These are phyloP conservation scores for Plantago lanceolata DNA, from an alignment of 305 asterid species.

Conservation along the genomic window DNA sequence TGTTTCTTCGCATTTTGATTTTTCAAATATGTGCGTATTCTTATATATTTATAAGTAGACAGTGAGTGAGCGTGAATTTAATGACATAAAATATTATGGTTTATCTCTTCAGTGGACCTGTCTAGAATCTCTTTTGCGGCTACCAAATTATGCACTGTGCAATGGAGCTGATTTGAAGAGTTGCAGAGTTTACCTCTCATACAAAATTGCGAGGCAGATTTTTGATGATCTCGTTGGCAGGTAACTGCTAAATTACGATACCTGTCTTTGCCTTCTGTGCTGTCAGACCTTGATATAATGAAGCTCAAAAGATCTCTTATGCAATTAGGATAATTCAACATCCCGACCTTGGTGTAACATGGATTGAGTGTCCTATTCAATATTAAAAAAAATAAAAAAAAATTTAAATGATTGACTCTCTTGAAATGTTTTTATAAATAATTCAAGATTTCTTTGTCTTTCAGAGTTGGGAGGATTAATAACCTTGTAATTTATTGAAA, in stretches of 20 bases:
- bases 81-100: no score
- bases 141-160: constrained; percentile 47
- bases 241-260: constrained; percentile 34
- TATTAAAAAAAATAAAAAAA: no score
- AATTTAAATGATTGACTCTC: neutral
- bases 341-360: constrained; percentile 7
- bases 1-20: constrained; percentile 17
- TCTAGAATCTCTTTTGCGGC: constrained; percentile 60
- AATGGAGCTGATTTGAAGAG: constrained; percentile 40
- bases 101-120: constrained; percentile 64
- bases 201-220: constrained; percentile 36
- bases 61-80: no score
- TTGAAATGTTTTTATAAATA: neutral
- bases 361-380: neutral
- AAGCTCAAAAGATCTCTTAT: constrained; percentile 14
- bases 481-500: no score
- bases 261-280: constrained; percentile 8
- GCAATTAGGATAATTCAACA: constrained; percentile 9
- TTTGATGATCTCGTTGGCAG: constrained; percentile 74
- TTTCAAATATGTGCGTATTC: no score
- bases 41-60: no score
- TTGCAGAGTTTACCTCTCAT: constrained; percentile 42
- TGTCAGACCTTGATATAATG: constrained; percentile 7
- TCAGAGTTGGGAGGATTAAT: neutral
- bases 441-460: neutral